Conservation (phyloP, 768 basidiomycete species). For the Leccinum aurantiacum region DNA sequence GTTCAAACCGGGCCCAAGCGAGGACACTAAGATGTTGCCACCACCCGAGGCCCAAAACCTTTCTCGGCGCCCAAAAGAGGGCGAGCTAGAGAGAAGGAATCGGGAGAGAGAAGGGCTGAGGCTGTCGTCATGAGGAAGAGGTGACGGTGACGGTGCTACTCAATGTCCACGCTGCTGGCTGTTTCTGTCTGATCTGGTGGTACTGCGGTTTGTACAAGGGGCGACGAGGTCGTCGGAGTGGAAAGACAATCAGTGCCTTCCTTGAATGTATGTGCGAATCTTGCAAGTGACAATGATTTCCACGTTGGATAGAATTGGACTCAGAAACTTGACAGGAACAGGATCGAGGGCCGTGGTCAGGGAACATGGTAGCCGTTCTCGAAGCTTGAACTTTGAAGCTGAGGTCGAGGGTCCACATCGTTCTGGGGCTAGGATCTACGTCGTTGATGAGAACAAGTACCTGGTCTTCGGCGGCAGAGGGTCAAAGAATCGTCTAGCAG, state of each 20-base stretch:
- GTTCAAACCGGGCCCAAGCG: not conserved
- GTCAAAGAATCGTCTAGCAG: not conserved
- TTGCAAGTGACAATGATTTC: not conserved
- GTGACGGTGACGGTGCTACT: not conserved
- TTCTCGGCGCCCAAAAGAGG: constrained; percentile 16
- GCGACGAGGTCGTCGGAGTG: not conserved
- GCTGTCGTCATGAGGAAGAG: not conserved
- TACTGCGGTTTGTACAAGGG: not conserved
- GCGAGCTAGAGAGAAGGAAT: constrained; percentile 15
- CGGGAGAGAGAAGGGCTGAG: not conserved
- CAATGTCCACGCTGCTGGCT: not conserved
- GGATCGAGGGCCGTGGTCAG: not conserved
- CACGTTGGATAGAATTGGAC: not conserved
- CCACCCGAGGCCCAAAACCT: not conserved
- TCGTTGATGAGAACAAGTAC: not conserved
- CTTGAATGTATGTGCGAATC: constrained; percentile 2
- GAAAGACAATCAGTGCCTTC: not conserved
- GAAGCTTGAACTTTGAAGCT: no score
- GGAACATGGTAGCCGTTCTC: not conserved
- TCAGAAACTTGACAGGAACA: no score
- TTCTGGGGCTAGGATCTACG: not conserved
- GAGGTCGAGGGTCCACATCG: not conserved
- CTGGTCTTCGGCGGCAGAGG: not conserved
- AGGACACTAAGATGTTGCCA: not conserved
- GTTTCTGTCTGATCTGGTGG: not conserved